phyloP scores from a whole-genome alignment of 140 eudicot genomes.

The Oenanthe javanica region DNA sequence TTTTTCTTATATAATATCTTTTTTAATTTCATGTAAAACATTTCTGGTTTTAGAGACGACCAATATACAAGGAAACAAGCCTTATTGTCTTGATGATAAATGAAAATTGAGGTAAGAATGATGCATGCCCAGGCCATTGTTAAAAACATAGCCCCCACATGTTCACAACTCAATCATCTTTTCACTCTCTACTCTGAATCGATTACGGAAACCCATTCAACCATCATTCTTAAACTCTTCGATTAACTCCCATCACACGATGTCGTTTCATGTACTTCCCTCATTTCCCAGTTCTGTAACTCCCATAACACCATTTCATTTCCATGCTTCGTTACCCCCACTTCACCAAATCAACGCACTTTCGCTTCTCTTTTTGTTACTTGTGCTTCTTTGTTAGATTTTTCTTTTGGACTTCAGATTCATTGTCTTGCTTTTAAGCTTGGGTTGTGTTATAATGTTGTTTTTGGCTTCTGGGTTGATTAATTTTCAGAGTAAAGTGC shows the following conservation, averaged over 20 bases:
- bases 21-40: too few relatives aligned
- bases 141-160: slow-evolving; percentile 8
- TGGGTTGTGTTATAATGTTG: slow-evolving; percentile 32
- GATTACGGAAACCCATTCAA: not conserved
- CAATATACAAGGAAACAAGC: too few relatives aligned
- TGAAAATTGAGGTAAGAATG: slow-evolving; percentile 36
- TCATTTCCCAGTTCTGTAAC: slow-evolving; percentile 28
- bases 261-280: slow-evolving; percentile 64
- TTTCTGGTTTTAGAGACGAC: too few relatives aligned
- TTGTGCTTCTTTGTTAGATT: slow-evolving; percentile 36
- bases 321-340: slow-evolving; percentile 77
- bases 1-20: too few relatives aligned
- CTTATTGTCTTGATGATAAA: too few relatives aligned
- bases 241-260: slow-evolving; percentile 55
- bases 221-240: slow-evolving; percentile 41
- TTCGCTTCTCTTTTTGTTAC: slow-evolving; percentile 50
- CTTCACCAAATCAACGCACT: slow-evolving; percentile 61
- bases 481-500: too few relatives aligned
- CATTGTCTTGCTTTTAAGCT: slow-evolving; percentile 50
- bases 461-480: not conserved
- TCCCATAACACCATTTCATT: slow-evolving; percentile 53
- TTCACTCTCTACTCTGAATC: slow-evolving; percentile 60
- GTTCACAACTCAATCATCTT: slow-evolving; percentile 44
- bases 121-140: slow-evolving; percentile 44
- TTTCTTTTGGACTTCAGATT: slow-evolving; percentile 48